Evolutionary conservation across 1,284 basidiomycete genomes (phyloP), one percentile per base, ranked within the genome.

Genomic region (Cryptococcus floricola): DNA sequence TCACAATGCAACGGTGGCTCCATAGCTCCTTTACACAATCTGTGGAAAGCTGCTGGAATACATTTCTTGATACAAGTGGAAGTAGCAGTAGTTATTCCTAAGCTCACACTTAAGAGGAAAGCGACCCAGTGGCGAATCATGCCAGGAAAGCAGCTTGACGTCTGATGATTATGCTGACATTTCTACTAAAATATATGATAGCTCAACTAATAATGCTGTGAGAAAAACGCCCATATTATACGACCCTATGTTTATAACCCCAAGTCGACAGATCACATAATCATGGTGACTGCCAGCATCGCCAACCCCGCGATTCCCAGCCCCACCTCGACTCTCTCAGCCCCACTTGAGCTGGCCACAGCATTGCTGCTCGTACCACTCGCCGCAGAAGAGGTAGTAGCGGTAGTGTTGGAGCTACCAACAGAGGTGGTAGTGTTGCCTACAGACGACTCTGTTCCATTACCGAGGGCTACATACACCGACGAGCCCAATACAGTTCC

Each of bases 401-500:
- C 41, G 5, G 14, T 42, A 18, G 41, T 16, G 5, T 10, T 42
- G 10, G 41, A 19, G 41, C 16, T 42, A 23, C 23, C 23, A n/a
- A 23, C 41, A 10, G 12, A 16, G 16, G 6, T 42, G 23, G 41
- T 9, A 16, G 41, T 14, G 41, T n/a, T 10, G 23, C n/a, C 16
- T 9, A 19, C 41, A n/a, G 41, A 19, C 7, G 31, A 34, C 31
- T 14, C 14, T 16, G 41, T 23, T 42, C 41, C 41, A 42, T 46
- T 46, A n/a, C 45, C 42, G 1, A 55, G 9, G 8, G 54, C 39
- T 16, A 55, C 25, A 41, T 23, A 55, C 16, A 50, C 43, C 31
- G 54, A 55, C 12, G 23, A 55, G n/a, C 54, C 54, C 13, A 55
- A 23, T 6, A 39, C 42, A 28, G 46, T 57, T n/a, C 56, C 56